Evolutionary conservation across 83 land plant species (phyloP).

Genomic region (Picea mariana): DNA sequence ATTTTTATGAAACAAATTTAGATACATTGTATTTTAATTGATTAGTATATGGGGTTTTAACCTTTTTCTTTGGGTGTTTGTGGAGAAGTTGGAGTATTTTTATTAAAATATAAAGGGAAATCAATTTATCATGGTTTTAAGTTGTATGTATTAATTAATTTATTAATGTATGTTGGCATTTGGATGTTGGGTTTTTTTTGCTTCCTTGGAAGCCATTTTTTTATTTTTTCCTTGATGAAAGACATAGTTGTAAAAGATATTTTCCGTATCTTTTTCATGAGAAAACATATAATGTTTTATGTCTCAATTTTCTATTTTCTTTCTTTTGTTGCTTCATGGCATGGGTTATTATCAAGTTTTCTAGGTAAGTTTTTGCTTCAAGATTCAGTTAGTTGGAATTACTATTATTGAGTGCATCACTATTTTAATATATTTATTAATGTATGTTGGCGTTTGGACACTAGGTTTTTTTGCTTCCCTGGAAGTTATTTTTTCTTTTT

Average conservation of each 20-base stretch:
- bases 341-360: not conserved
- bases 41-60: conserved; percentile 1
- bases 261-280: no score
- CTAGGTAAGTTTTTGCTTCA: not conserved
- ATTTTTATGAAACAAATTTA: not conserved
- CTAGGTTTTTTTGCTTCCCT: no score
- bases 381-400: not conserved
- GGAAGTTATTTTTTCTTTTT: no score
- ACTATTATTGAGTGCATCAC: not conserved
- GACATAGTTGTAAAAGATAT: not conserved
- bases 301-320: not conserved
- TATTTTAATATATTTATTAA: no score
- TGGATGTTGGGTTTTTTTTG: not conserved
- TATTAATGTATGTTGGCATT: not conserved
- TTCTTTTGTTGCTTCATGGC: not conserved
- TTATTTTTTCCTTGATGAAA: not conserved
- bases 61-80: not conserved
- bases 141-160: not conserved
- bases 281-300: no score
- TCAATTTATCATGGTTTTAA: not conserved
- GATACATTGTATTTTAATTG: not conserved
- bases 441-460: no score
- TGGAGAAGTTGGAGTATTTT: not conserved
- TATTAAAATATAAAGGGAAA: not conserved
- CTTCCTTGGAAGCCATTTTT: not conserved